Conservation (phyloP, 306 rosid genomes). For the Corylus heterophylla region DNA sequence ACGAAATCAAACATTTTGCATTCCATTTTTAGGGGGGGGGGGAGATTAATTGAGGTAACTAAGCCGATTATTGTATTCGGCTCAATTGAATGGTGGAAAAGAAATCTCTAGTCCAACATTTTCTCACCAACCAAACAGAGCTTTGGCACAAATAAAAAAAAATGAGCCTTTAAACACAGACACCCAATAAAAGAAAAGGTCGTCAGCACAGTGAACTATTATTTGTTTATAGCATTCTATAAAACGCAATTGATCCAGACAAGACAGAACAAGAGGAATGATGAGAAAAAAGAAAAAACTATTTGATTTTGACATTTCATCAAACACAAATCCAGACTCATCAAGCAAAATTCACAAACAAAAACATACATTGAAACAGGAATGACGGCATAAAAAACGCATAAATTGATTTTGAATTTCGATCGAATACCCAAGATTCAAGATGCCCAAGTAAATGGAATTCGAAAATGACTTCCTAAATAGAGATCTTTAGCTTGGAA, state of each 20-base stretch:
- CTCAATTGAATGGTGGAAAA: background rate
- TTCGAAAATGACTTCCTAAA: constrained; percentile 28
- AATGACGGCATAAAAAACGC: background rate
- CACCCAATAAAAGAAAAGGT: background rate
- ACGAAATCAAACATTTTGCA: background rate
- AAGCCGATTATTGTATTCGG: background rate
- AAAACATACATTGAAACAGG: background rate
- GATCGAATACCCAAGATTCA: constrained; percentile 21
- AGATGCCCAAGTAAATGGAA: constrained; percentile 11
- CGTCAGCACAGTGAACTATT: background rate
- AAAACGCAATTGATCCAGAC: constrained; percentile 17
- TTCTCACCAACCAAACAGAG: constrained; percentile 22
- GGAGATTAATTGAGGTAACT: background rate
- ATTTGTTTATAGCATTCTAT: constrained; percentile 12
- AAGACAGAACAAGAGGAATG: background rate
- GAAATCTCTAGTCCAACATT: background rate
- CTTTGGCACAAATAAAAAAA: background rate
- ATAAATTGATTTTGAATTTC: constrained; percentile 33
- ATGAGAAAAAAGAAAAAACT: background rate
- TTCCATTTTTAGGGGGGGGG: background rate
- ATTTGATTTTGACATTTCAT: background rate
- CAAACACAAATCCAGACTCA: background rate
- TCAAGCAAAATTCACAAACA: background rate
- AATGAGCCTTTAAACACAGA: background rate
- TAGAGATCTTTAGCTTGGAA: constrained; percentile 27